Percentiles rank a stretch among this genome's conserved stretches.
phyloP scores from a whole-genome alignment of 495 filamentous ascomycete species.

The Polyplosphaeria fusca region DNA sequence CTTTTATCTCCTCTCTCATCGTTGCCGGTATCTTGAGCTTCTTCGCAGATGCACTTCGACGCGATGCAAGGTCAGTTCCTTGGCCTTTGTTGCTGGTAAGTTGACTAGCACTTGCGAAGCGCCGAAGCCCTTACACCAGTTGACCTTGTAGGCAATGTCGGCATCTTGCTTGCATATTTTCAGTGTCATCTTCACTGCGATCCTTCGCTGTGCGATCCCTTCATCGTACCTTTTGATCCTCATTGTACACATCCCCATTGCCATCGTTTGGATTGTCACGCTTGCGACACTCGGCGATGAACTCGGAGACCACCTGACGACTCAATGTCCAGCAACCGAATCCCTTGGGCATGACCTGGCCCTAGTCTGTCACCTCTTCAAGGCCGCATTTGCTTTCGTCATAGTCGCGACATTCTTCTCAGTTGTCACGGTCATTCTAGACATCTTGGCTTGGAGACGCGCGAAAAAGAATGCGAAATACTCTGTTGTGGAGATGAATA shows the following conservation, averaged over 20 bases:
- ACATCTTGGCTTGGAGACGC: background rate
- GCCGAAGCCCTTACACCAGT: background rate
- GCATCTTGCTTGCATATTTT: background rate
- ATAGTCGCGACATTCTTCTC: background rate
- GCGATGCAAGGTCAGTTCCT: background rate
- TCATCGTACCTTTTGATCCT: background rate
- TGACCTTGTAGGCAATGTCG: background rate
- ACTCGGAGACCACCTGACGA: background rate
- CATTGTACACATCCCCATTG: background rate
- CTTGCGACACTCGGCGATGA: background rate
- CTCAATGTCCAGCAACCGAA: background rate
- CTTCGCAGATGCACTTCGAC: constrained; percentile 14
- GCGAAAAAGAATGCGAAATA: background rate
- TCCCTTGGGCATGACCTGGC: background rate
- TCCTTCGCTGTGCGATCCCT: background rate
- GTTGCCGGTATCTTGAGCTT: constrained; percentile 4
- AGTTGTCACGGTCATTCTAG: background rate
- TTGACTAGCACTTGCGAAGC: background rate
- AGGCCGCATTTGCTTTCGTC: background rate
- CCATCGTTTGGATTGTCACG: background rate
- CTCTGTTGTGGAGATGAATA: background rate
- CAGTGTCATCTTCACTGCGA: background rate
- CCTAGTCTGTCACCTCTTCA: background rate
- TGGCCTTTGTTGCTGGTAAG: background rate
- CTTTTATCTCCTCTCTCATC: constrained; percentile 1